Evolutionary conservation across 108 stramenopile species (phyloP), one percentile per base, ranked within the genome.

Genomic region (Skeletonema potamos): DNA sequence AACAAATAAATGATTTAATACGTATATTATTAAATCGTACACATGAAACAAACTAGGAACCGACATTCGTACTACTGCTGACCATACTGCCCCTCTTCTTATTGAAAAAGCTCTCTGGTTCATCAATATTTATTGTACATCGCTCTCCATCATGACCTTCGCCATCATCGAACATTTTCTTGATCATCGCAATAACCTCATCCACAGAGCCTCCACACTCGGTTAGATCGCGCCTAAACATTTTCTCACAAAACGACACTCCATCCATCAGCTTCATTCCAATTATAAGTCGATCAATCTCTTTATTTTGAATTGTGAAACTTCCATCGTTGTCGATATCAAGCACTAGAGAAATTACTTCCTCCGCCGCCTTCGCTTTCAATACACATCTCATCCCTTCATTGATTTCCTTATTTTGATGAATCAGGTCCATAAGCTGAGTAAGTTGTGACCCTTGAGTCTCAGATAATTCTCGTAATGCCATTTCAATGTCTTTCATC

Each of bases 231-330:
- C 36, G 13, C 32, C 60, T 39, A 54, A 79, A 79, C n/a, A 15
- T 20, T 1, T 54, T 12, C 3, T 58, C 61, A 44, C 75, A 60
- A 70, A 79, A 79, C 17, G 48, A 33, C 12, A 79, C 62, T 33
- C 51, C 78, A n/a, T 79, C 78, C 27, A 79, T 79, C 43, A 79
- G 33, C 6, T 70, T 79, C 68, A 79, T 76, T 56, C 78, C 78
- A 36, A 79, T 70, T 22, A 79, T 79, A 6, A 79, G 36, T 9
- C 74, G 46, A 57, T 79, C 78, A 41, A 79, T 79, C 44, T 79
- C 78, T 29, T 75, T 75, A 13, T 63, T 26, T 57, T 79, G 48
- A 43, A 79, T 70, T 9, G 60, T 69, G 34, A 79, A 79, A 46
- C 74, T 79, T 1, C 78, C 78, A 41, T 79, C 74, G 24, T 62